Evolutionary conservation across 768 basidiomycete species (phyloP).

Genomic region (Daedaleopsis nitida): DNA sequence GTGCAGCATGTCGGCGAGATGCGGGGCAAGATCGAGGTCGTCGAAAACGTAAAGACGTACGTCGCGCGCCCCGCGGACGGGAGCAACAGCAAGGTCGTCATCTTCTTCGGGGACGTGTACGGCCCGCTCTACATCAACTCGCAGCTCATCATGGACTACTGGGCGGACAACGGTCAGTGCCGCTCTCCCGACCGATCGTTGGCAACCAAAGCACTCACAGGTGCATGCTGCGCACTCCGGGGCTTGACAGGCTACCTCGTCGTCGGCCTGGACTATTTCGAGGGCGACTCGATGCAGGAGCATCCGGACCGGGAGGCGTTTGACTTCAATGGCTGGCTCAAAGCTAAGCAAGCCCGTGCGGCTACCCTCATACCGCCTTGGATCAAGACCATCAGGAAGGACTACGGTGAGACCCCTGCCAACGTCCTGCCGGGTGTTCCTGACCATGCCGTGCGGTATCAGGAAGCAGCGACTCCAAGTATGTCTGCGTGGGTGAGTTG

Average conservation of each 20-base stretch:
- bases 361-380: slow-evolving; percentile 47
- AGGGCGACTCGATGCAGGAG: slow-evolving; percentile 53
- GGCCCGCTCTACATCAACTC: slow-evolving; percentile 61
- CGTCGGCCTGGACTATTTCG: slow-evolving; percentile 64
- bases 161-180: slow-evolving; percentile 53
- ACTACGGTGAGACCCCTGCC: slow-evolving; percentile 43
- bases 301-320: slow-evolving; percentile 41
- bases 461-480: slow-evolving; percentile 26
- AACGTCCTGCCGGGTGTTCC: slow-evolving; percentile 10
- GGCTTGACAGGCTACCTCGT: slow-evolving; percentile 53
- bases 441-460: background rate
- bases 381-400: slow-evolving; percentile 50
- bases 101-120: slow-evolving; percentile 62
- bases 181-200: background rate
- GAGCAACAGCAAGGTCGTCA: slow-evolving; percentile 43
- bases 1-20: slow-evolving; percentile 55
- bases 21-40: slow-evolving; percentile 39
- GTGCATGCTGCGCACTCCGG: too few relatives aligned
- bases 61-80: slow-evolving; percentile 44
- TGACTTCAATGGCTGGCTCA: slow-evolving; percentile 47
- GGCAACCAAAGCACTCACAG: background rate
- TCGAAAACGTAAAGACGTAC: slow-evolving; percentile 53
- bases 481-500: slow-evolving; percentile 17
- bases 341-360: slow-evolving; percentile 36
- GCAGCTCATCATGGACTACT: slow-evolving; percentile 64